These are phyloP conservation scores for Cystofilobasidium capitatum DNA, from an alignment of 768 basidiomycete species.

Conservation along the genomic window DNA sequence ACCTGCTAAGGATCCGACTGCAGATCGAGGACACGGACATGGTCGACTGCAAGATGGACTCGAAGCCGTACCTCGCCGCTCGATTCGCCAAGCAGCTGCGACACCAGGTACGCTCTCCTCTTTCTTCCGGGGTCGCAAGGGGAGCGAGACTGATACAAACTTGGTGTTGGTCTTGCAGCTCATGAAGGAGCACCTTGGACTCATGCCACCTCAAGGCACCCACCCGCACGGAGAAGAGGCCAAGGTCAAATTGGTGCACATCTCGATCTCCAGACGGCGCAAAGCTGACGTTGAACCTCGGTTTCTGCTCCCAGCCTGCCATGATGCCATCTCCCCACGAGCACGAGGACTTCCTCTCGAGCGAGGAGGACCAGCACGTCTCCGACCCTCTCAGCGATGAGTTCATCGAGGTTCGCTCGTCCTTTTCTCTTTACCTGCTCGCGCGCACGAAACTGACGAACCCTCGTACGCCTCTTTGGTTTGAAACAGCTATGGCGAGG, in stretches of 20 bases:
- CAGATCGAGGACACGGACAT: slow-evolving; percentile 65
- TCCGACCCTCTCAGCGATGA: slow-evolving; percentile 66
- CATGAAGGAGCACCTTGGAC: slow-evolving; percentile 66
- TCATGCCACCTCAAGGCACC: slow-evolving; percentile 59
- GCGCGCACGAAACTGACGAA: neutral
- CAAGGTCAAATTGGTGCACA: too few species aligned
- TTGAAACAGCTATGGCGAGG: slow-evolving; percentile 48
- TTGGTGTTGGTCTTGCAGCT: neutral
- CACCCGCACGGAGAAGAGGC: slow-evolving; percentile 20
- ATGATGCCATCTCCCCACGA: slow-evolving; percentile 71
- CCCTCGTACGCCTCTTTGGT: neutral
- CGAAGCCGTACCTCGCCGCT: slow-evolving; percentile 15
- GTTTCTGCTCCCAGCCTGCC: slow-evolving; percentile 34
- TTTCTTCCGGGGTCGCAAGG: neutral
- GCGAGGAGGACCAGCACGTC: slow-evolving; percentile 55
- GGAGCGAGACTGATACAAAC: neutral
- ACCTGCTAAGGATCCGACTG: neutral
- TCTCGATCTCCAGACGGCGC: too few species aligned
- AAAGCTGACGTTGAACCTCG: neutral
- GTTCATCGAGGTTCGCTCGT: slow-evolving; percentile 38
- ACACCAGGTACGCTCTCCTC: slow-evolving; percentile 10
- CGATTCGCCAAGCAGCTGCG: slow-evolving; percentile 22
- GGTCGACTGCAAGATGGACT: slow-evolving; percentile 47
- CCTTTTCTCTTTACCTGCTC: too few species aligned
- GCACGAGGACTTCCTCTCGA: slow-evolving; percentile 49